phyloP scores from a whole-genome alignment of 768 basidiomycete species.

The Leccinum pellstonianum region DNA sequence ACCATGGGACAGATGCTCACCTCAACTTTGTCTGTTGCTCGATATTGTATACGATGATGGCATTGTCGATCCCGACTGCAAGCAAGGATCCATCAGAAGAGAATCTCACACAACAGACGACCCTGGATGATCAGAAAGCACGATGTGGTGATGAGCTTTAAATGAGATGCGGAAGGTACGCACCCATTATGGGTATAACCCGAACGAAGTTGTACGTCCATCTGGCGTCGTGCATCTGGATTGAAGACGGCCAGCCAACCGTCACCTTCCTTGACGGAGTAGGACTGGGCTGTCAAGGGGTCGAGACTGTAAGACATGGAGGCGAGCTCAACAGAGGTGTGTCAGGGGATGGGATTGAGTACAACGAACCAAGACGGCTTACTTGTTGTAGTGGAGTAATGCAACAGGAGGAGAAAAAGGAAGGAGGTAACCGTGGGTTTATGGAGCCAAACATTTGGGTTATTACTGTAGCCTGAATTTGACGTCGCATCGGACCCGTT shows the following conservation, averaged over 20 bases:
- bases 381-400: slow-evolving; percentile 5
- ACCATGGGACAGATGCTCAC: slow-evolving; percentile 14
- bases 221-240: slow-evolving; percentile 43
- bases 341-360: slow-evolving; percentile 7
- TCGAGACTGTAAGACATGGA: slow-evolving; percentile 29
- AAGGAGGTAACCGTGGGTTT: background rate
- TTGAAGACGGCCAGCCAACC: slow-evolving; percentile 59
- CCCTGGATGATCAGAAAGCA: slow-evolving; percentile 17
- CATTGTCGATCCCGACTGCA: slow-evolving; percentile 34
- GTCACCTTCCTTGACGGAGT: slow-evolving; percentile 43
- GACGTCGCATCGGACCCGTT: slow-evolving; percentile 6
- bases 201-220: slow-evolving; percentile 61
- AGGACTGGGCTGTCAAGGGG: slow-evolving; percentile 28
- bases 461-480: background rate
- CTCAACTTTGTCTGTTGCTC: slow-evolving; percentile 27
- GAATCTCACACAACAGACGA: slow-evolving; percentile 33
- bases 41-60: slow-evolving; percentile 30
- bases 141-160: slow-evolving; percentile 7
- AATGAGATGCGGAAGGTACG: slow-evolving; percentile 27
- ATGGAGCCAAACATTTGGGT: background rate
- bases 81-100: slow-evolving; percentile 32
- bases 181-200: slow-evolving; percentile 83
- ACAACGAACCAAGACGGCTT: background rate
- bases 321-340: background rate
- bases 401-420: background rate